A percentile compares a stretch with the other conserved stretches of the same genome.
These are phyloP conservation scores for Pseudoturritis turrita DNA, from an alignment of 345 rosid genomes.

Conservation along the genomic window DNA sequence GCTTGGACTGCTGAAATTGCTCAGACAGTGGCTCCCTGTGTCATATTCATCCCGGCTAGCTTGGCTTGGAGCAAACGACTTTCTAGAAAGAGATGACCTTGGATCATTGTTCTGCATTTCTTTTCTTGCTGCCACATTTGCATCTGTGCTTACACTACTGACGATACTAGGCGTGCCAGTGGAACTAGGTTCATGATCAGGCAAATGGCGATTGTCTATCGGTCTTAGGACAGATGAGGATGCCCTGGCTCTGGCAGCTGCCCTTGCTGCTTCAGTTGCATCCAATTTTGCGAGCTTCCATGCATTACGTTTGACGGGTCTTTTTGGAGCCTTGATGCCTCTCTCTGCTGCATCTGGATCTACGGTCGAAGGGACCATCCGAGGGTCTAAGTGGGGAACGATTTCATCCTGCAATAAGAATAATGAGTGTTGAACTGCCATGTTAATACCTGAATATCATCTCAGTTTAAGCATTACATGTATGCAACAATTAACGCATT, in stretches of 20 bases:
- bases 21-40: conserved; percentile 61
- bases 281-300: conserved; percentile 93
- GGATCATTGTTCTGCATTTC: conserved; percentile 44
- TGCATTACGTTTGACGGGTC: conserved; percentile 65
- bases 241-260: conserved; percentile 93
- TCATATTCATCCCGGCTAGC: conserved; percentile 82
- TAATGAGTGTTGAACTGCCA: neutral
- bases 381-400: conserved; percentile 78
- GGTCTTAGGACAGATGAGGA: conserved; percentile 85
- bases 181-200: conserved; percentile 66
- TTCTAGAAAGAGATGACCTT: conserved; percentile 42
- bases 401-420: conserved; percentile 68
- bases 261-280: conserved; percentile 69
- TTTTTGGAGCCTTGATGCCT: conserved; percentile 52
- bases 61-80: conserved; percentile 75
- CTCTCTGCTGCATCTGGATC: conserved; percentile 85
- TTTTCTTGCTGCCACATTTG: conserved; percentile 36
- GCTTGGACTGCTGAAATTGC: conserved; percentile 86
- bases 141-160: conserved; percentile 69
- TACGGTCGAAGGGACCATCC: conserved; percentile 81
- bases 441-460: neutral
- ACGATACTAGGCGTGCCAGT: conserved; percentile 58
- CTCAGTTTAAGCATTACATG: neutral
- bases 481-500: neutral
- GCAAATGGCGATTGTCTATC: conserved; percentile 44